A percentile compares a stretch with the other conserved stretches of the same genome.
phyloP scores from a whole-genome alignment of 2,329 filamentous ascomycete genomes.

The Nemania sp. region DNA sequence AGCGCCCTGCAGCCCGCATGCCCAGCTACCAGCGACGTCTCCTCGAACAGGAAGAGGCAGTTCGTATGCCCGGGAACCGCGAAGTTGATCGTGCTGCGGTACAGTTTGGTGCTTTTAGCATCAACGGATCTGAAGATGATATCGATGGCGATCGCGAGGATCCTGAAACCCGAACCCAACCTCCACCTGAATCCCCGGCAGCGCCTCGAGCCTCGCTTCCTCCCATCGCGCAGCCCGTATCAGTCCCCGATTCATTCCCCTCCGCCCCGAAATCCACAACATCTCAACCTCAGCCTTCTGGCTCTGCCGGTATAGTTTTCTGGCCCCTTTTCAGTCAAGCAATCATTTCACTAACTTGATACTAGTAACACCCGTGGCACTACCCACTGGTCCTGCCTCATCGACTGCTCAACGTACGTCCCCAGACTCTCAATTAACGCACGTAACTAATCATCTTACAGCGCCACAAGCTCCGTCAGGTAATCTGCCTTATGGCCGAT shows the following conservation, averaged over 20 bases:
- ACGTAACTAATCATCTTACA: constrained; percentile 54
- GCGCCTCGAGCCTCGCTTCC: constrained; percentile 88
- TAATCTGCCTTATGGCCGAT: constrained; percentile 77
- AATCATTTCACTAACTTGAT: constrained; percentile 40
- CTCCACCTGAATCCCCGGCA: constrained; percentile 88
- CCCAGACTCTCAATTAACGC: constrained; percentile 48
- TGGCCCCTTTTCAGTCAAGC: constrained; percentile 13
- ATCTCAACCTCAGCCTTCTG: constrained; percentile 55
- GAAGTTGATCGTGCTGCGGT: constrained; percentile 93
- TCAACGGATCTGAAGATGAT: constrained; percentile 86
- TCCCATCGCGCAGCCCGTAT: constrained; percentile 70
- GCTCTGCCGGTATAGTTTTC: constrained; percentile 49
- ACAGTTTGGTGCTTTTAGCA: constrained; percentile 94
- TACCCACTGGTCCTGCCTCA: constrained; percentile 47
- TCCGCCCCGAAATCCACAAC: constrained; percentile 65
- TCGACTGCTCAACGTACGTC: constrained; percentile 48
- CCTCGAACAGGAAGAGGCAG: constrained; percentile 94
- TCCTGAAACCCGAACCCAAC: constrained; percentile 91
- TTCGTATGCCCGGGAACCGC: constrained; percentile 97
- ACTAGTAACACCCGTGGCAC: constrained; percentile 48
- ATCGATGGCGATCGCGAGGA: constrained; percentile 96
- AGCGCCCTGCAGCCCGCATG: constrained; percentile 72
- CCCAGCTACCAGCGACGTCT: constrained; percentile 87
- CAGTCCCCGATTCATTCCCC: constrained; percentile 67
- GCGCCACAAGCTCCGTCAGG: constrained; percentile 67